A percentile compares a stretch with the other conserved stretches of the same genome.
phyloP scores from a whole-genome alignment of 306 rosid species.

The Lupinus albus region DNA sequence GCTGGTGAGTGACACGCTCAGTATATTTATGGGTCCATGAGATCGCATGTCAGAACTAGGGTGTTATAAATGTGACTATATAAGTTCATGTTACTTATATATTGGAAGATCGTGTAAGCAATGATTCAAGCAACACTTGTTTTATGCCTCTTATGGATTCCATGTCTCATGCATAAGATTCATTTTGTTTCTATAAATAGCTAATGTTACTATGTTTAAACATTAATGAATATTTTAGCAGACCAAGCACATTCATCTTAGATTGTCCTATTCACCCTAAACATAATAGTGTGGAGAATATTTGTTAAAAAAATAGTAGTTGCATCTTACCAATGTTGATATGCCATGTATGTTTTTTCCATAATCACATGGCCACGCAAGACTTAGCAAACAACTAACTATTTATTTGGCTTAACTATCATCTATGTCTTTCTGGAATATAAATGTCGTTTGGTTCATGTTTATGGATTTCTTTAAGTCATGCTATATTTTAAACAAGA shows the following conservation, averaged over 20 bases:
- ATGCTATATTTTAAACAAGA: background rate
- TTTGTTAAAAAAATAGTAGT: background rate
- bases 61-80: too few relatives aligned
- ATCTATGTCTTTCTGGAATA: slow-evolving; percentile 10
- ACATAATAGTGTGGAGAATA: background rate
- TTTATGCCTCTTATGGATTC: slow-evolving; percentile 27
- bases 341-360: slow-evolving; percentile 35
- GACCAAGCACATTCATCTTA: slow-evolving; percentile 41
- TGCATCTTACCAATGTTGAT: slow-evolving; percentile 13
- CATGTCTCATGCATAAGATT: background rate
- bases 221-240: slow-evolving; percentile 33
- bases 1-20: too few relatives aligned
- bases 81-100: background rate
- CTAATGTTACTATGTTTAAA: slow-evolving; percentile 13
- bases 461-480: slow-evolving; percentile 2
- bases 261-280: slow-evolving; percentile 30
- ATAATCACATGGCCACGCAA: slow-evolving; percentile 45
- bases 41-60: too few relatives aligned
- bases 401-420: slow-evolving; percentile 11
- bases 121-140: slow-evolving; percentile 20
- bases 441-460: slow-evolving; percentile 11
- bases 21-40: too few relatives aligned
- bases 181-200: slow-evolving; percentile 25
- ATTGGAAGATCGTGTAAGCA: slow-evolving; percentile 35
- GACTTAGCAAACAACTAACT: slow-evolving; percentile 33